Conservation (phyloP, 164 flowering plant genomes). For the Liriodendron chinense region DNA sequence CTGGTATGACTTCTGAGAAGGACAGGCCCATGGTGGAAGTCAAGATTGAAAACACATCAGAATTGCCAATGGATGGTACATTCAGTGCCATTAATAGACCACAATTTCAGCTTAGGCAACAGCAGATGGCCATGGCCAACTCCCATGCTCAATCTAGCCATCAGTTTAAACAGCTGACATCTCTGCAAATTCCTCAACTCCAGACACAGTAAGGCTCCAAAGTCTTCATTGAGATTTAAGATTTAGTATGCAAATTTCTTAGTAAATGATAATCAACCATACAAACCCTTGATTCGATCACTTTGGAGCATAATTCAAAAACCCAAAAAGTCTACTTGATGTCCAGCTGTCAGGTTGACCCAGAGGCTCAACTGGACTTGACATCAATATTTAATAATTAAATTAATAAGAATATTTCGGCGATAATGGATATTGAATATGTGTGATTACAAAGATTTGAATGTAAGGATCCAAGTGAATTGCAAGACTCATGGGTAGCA, state of each 20-base stretch:
- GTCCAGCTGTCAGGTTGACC: too few species aligned
- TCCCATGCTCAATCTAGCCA: slow-evolving; percentile 47
- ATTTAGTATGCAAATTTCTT: too few species aligned
- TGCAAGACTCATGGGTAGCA: too few species aligned
- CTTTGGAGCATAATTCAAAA: too few species aligned
- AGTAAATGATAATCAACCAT: background rate
- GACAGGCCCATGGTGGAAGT: slow-evolving; percentile 72
- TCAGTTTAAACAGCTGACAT: slow-evolving; percentile 62
- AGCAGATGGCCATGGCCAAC: slow-evolving; percentile 58
- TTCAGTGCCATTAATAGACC: slow-evolving; percentile 42
- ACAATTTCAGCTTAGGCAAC: slow-evolving; percentile 68
- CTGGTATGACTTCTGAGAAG: slow-evolving; percentile 54
- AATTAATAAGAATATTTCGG: too few species aligned
- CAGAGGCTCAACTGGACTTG: too few species aligned
- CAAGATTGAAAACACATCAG: slow-evolving; percentile 70
- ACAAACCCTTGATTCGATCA: background rate
- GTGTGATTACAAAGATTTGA: too few species aligned
- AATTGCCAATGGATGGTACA: slow-evolving; percentile 55
- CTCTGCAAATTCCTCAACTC: slow-evolving; percentile 68
- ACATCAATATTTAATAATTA: too few species aligned
- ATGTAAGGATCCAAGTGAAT: too few species aligned
- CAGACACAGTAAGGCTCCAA: slow-evolving; percentile 58
- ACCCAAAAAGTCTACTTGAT: too few species aligned
- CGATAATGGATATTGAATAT: too few species aligned
- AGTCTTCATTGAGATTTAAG: background rate